Evolutionary conservation across 257 asterid species (phyloP).

Genomic region (Solanum chiquidenum): DNA sequence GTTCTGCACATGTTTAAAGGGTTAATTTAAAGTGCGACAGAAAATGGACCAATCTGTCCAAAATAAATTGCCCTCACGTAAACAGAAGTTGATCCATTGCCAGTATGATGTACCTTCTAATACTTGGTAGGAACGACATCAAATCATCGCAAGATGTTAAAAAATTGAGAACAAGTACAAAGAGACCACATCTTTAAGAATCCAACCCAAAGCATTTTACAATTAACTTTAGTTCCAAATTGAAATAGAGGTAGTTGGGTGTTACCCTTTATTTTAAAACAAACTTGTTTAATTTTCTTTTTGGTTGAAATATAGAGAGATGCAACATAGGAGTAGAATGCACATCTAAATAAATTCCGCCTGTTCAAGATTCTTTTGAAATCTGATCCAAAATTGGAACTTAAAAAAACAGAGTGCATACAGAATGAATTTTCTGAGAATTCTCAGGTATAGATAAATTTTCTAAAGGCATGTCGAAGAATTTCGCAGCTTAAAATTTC

Average conservation of each 20-base stretch:
- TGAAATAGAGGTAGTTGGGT: not conserved
- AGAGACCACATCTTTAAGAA: not conserved
- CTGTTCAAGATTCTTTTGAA: not conserved
- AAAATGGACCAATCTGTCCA: not conserved
- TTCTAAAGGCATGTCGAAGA: not conserved
- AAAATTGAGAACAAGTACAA: not conserved
- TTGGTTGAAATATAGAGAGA: not conserved
- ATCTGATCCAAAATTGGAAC: not conserved
- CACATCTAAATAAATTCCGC: not conserved
- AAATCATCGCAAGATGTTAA: not conserved
- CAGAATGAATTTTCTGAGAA: constrained; percentile 4
- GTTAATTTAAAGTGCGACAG: not conserved
- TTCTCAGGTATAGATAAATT: not conserved
- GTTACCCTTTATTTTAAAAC: not conserved
- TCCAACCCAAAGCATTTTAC: not conserved
- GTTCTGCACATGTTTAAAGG: not conserved
- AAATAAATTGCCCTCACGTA: not conserved
- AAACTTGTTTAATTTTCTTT: not conserved
- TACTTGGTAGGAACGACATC: not conserved
- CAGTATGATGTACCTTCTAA: not conserved
- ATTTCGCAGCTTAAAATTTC: not conserved
- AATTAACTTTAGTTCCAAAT: not conserved
- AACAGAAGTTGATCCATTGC: not conserved
- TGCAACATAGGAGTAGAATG: not conserved
- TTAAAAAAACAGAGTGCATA: not conserved